phyloP scores from a whole-genome alignment of 1,284 basidiomycete species.

The Moesziomyces sp. region DNA sequence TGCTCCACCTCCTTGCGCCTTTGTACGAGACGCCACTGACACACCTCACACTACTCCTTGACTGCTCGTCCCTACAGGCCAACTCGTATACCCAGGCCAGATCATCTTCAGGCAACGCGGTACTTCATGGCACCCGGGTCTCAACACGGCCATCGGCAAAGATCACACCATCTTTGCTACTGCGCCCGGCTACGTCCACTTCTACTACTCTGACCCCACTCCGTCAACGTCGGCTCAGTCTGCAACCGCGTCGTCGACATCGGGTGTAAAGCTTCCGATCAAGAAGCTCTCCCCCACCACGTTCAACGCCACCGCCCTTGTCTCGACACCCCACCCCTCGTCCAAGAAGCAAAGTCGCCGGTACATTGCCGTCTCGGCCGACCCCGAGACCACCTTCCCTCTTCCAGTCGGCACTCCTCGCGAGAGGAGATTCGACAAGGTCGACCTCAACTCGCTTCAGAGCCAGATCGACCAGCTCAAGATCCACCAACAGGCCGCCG shows the following conservation, averaged over 20 bases:
- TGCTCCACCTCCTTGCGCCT: no score
- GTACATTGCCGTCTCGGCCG: slow-evolving; percentile 62
- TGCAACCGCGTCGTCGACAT: slow-evolving; percentile 15
- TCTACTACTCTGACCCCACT: slow-evolving; percentile 53
- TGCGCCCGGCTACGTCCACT: slow-evolving; percentile 63
- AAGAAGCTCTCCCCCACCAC: slow-evolving; percentile 23
- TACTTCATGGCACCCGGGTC: slow-evolving; percentile 65
- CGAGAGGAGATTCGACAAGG: slow-evolving; percentile 57
- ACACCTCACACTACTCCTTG: neutral
- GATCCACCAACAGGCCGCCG: slow-evolving; percentile 28
- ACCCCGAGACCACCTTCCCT: slow-evolving; percentile 49
- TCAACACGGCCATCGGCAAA: slow-evolving; percentile 63
- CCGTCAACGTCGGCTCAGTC: slow-evolving; percentile 8
- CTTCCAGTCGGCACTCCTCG: slow-evolving; percentile 41
- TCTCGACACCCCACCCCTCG: slow-evolving; percentile 55
- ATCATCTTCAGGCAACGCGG: slow-evolving; percentile 66
- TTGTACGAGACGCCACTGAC: no score
- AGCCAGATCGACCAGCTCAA: slow-evolving; percentile 49
- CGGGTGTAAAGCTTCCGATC: slow-evolving; percentile 43
- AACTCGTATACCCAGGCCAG: slow-evolving; percentile 60
- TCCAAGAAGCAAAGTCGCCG: slow-evolving; percentile 52
- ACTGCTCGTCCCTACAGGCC: slow-evolving; percentile 25
- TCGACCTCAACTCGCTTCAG: slow-evolving; percentile 58
- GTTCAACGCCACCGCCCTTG: slow-evolving; percentile 42
- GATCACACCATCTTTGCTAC: slow-evolving; percentile 67